A percentile compares a stretch with the other conserved stretches of the same genome.
These are phyloP conservation scores for Cinchona pubescens DNA, from an alignment of 257 asterid species.

Conservation along the genomic window DNA sequence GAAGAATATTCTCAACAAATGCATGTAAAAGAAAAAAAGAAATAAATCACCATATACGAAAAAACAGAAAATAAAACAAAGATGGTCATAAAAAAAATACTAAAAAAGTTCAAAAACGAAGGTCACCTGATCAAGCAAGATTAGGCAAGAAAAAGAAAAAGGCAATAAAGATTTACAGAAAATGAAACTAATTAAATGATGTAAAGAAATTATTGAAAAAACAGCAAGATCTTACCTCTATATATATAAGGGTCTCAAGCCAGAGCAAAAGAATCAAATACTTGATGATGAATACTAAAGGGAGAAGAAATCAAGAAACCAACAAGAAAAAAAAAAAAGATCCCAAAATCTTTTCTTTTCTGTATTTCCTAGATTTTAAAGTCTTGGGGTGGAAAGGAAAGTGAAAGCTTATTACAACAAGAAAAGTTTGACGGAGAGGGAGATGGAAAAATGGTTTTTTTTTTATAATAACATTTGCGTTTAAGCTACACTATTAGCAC, in stretches of 20 bases:
- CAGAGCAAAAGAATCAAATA: not conserved
- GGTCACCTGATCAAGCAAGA: constrained; percentile 24
- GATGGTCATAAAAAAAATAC: not conserved
- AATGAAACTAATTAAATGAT: not conserved
- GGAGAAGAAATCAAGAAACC: constrained; percentile 15
- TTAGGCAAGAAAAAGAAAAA: not conserved
- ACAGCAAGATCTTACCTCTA: constrained; percentile 20
- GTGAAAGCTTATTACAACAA: constrained; percentile 5
- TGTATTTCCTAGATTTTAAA: constrained; percentile 5
- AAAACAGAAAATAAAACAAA: not conserved
- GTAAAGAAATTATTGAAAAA: not conserved
- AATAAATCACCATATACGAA: not conserved
- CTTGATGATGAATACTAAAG: not conserved
- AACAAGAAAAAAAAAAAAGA: not conserved
- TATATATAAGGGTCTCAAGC: constrained; percentile 11
- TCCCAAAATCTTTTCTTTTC: constrained; percentile 2
- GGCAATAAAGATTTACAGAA: not conserved
- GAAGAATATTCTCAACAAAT: not conserved
- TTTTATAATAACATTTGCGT: constrained; percentile 6
- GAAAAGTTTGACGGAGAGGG: constrained; percentile 35
- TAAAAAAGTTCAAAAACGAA: not conserved
- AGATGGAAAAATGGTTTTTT: constrained; percentile 4
- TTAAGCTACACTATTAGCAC: not conserved
- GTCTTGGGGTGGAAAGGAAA: not conserved
- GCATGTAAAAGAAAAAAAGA: not conserved